Base-by-base conservation (phyloP, 164 flowering plant species). In the Liquidambar formosana region DNA sequence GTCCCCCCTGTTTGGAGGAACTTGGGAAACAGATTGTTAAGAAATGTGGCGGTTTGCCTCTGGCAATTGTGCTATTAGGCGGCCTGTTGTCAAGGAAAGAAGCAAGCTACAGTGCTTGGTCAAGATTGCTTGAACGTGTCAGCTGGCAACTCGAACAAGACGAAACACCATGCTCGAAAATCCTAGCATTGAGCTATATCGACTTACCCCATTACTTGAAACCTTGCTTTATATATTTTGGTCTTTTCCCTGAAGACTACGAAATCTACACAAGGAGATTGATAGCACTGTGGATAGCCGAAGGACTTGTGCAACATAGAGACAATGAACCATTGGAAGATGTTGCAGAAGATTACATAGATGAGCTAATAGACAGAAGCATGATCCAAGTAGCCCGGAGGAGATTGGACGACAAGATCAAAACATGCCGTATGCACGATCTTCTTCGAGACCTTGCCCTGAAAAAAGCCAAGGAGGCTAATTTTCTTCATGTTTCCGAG, bases 111-210 rank as follows among this genome's bases (percentile, higher is more conserved):
- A 33, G 41, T 33, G 41, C 9, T 14, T 21, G 51, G 11, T 60
- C 57, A 23, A 61, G 58, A 11, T 28, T 75, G 1, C 41, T 83
- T 11, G 79, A 67, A 5, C 41, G 41, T 33, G 41, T 58, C 71
- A 53, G 75, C 77, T 23, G 78, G 73, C 46, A 28, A 33, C 41
- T 33, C 41, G 6, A 6, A 33, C 41, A 75, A 19, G 75, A 70
- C 13, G 22, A 78, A 64, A 75, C 82, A 0, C 62, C n/a, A 15
- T 57, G 70, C 53, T 63, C 76, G 57, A 78, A 78, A 61, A 44
- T 66, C 0, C 78, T 79, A 25, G 41, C 41, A 2, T 33, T 33
- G 41, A 33, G 41, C 41, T 48, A 12, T 4, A 48, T 15, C 6
- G 52, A 48, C 52, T 48, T 48, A n/a, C 52, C 21, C n/a, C n/a